phyloP scores from a whole-genome alignment of 2,329 filamentous ascomycete genomes.

The Talaromyces sp. region DNA sequence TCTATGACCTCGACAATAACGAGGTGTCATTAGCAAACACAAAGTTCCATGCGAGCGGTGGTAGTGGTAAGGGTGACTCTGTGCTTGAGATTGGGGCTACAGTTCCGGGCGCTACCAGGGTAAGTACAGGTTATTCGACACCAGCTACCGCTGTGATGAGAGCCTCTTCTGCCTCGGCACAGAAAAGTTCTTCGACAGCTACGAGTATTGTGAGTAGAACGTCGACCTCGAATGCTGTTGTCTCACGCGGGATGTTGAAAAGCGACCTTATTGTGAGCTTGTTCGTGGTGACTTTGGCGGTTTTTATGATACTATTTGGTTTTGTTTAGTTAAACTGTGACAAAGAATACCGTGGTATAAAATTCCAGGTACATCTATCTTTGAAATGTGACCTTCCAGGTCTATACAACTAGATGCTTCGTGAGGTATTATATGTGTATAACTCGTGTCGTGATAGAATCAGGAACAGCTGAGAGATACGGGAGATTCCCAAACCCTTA shows the following conservation, averaged over 20 bases:
- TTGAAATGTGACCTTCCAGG: too few relatives aligned
- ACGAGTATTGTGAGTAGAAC: background rate
- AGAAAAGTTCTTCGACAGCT: background rate
- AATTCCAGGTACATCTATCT: background rate
- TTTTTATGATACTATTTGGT: background rate
- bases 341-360: background rate
- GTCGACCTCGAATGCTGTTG: background rate
- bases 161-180: background rate
- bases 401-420: background rate
- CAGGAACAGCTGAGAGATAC: background rate
- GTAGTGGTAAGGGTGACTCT: background rate
- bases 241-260: background rate
- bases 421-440: background rate
- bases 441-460: background rate
- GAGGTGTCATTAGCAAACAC: conserved; percentile 64
- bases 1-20: conserved; percentile 65
- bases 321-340: background rate
- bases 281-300: background rate
- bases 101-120: background rate
- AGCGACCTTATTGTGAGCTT: background rate
- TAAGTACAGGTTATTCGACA: background rate
- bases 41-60: conserved; percentile 44
- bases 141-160: background rate
- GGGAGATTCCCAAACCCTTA: background rate
- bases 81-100: conserved; percentile 20